Conservation (phyloP, 2,329 filamentous ascomycete species). For the Cryphonectria japonica region DNA sequence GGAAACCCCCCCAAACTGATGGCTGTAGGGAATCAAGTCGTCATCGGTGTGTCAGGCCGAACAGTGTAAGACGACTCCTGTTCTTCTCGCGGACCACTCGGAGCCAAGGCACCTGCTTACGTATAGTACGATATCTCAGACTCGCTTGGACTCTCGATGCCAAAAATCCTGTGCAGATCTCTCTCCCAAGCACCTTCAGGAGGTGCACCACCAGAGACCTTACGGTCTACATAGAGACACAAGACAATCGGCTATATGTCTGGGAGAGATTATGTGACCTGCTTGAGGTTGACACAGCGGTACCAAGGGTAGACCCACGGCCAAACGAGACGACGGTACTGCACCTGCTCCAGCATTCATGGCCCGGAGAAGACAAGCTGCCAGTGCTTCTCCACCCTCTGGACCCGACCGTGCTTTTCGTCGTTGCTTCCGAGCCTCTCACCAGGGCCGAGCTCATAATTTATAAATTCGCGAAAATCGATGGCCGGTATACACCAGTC, state of each 20-base stretch:
- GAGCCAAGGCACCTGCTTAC: neutral
- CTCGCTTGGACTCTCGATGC: neutral
- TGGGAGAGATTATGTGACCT: conserved; percentile 14
- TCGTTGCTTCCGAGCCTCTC: neutral
- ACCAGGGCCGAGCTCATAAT: neutral
- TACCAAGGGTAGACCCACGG: neutral
- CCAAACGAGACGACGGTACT: neutral
- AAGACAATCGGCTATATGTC: neutral
- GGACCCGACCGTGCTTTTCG: conserved; percentile 6
- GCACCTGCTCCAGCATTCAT: neutral
- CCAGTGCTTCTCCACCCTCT: conserved; percentile 8
- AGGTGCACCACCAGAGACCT: conserved; percentile 2
- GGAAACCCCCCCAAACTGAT: neutral
- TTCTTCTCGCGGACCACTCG: neutral
- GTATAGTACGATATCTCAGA: neutral
- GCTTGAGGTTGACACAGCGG: conserved; percentile 3
- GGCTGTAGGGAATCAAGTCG: conserved; percentile 11
- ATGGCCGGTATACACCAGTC: neutral
- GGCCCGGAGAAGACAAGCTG: neutral
- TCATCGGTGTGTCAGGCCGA: conserved; percentile 9
- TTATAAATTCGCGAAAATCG: neutral
- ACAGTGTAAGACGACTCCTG: conserved; percentile 6
- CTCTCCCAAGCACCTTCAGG: neutral
- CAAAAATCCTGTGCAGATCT: neutral
- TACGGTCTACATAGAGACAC: conserved; percentile 6